A percentile compares a stretch with the other conserved stretches of the same genome.
Evolutionary conservation across 1,139 yeast genomes (phyloP).

Genomic region (Sugiyamaella neomexicana): DNA sequence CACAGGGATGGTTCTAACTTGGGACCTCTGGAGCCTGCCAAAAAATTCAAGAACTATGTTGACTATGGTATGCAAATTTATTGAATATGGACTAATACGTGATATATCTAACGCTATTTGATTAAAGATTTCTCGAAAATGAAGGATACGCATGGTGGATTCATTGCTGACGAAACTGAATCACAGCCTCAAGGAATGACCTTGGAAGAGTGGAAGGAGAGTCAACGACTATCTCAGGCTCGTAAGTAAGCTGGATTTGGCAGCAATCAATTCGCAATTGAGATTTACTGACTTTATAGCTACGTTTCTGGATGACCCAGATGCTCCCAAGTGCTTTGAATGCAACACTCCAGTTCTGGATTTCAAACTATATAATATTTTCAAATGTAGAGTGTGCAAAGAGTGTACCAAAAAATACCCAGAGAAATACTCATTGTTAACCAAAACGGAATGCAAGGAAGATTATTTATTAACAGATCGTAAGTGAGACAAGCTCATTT

Average conservation of each 20-base stretch:
- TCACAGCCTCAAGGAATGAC: conserved; percentile 46
- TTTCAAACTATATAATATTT: conserved; percentile 64
- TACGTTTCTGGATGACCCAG: conserved; percentile 50
- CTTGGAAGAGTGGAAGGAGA: conserved; percentile 76
- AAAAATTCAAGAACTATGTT: conserved; percentile 59
- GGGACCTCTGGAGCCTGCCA: conserved; percentile 28
- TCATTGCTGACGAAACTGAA: conserved; percentile 53
- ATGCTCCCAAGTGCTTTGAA: conserved; percentile 75
- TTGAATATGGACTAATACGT: background rate
- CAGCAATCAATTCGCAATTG: no score
- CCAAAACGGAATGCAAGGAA: conserved; percentile 92
- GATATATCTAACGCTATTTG: conserved; percentile 3
- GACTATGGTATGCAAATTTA: conserved; percentile 57
- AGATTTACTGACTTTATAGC: conserved; percentile 22
- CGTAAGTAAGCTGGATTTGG: conserved; percentile 19
- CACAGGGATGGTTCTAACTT: conserved; percentile 28
- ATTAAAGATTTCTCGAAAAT: conserved; percentile 70
- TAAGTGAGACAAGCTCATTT: conserved; percentile 19
- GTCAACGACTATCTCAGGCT: conserved; percentile 43
- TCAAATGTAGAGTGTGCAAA: conserved; percentile 74
- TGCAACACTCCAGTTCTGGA: conserved; percentile 78
- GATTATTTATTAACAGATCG: conserved; percentile 89
- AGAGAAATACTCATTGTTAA: conserved; percentile 83
- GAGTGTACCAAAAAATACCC: conserved; percentile 71
- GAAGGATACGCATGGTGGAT: conserved; percentile 89